phyloP scores from a whole-genome alignment of 768 basidiomycete species.

The Leccinellum albellum region DNA sequence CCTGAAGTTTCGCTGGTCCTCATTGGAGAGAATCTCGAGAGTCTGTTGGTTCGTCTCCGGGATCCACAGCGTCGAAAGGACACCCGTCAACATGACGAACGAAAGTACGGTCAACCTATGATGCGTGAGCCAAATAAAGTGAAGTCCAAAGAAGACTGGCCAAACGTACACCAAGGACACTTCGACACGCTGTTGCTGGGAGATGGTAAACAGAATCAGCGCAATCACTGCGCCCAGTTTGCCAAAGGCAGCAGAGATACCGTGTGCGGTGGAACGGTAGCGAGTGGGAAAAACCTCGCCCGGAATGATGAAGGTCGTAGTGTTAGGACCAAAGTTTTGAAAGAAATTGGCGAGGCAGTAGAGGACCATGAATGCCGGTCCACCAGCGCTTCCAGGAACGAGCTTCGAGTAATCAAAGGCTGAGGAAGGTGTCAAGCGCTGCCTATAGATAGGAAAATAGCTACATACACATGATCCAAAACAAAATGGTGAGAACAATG shows the following conservation, averaged over 20 bases:
- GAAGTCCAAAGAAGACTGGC: background rate
- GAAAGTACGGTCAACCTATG: constrained; percentile 64
- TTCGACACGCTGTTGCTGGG: background rate
- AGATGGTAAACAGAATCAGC: constrained; percentile 41
- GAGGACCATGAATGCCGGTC: constrained; percentile 62
- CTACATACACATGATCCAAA: constrained; percentile 59
- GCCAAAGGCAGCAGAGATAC: constrained; percentile 76
- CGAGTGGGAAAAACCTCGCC: constrained; percentile 83
- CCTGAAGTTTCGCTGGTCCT: constrained; percentile 24
- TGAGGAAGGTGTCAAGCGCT: constrained; percentile 19
- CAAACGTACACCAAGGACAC: background rate
- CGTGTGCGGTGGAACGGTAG: constrained; percentile 77
- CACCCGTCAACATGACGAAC: constrained; percentile 76
- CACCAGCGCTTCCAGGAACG: constrained; percentile 25
- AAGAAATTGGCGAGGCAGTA: constrained; percentile 82
- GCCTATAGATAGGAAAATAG: background rate
- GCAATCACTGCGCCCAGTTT: constrained; percentile 79
- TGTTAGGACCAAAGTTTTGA: constrained; percentile 81
- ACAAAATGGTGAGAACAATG: constrained; percentile 56
- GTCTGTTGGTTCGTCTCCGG: constrained; percentile 65
- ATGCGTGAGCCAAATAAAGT: background rate
- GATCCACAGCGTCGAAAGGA: constrained; percentile 71
- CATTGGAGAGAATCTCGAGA: constrained; percentile 67
- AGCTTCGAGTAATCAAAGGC: constrained; percentile 62
- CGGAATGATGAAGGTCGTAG: constrained; percentile 74